Conservation (phyloP, 441 rosid genomes). For the Aleurites moluccanus region DNA sequence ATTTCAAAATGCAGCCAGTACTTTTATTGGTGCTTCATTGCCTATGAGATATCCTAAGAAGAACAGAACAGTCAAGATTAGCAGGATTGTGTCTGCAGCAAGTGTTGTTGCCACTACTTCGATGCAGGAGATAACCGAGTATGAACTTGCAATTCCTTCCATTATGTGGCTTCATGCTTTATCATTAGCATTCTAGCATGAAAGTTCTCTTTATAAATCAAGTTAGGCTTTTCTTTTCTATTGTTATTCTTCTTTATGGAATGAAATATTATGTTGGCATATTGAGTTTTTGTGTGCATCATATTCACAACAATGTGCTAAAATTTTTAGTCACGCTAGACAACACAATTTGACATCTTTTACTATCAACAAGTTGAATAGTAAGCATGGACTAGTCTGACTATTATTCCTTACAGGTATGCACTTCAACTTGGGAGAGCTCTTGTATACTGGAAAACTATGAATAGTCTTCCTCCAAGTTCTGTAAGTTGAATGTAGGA, state of each 20-base stretch:
- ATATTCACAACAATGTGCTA: background rate
- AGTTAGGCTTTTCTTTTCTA: background rate
- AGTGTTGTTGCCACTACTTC: conserved; percentile 38
- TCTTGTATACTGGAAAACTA: conserved; percentile 92
- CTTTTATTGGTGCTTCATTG: conserved; percentile 43
- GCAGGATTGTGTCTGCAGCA: conserved; percentile 51
- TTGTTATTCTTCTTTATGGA: background rate
- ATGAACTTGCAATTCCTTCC: conserved; percentile 20
- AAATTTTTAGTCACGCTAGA: background rate
- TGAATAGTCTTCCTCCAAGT: conserved; percentile 88
- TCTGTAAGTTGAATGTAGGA: conserved; percentile 45
- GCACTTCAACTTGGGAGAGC: conserved; percentile 72
- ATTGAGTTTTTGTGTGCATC: background rate
- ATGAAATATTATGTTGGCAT: background rate
- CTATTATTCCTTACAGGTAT: conserved; percentile 38
- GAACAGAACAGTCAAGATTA: conserved; percentile 33
- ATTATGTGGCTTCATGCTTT: background rate
- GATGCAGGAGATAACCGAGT: conserved; percentile 52
- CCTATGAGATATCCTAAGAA: conserved; percentile 32
- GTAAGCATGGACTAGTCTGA: background rate
- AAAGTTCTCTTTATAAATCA: background rate
- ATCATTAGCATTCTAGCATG: background rate
- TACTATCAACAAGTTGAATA: background rate
- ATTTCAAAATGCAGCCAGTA: conserved; percentile 38
- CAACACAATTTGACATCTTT: background rate